phyloP scores from a whole-genome alignment of 441 rosid species.

The Adansonia grandidieri region DNA sequence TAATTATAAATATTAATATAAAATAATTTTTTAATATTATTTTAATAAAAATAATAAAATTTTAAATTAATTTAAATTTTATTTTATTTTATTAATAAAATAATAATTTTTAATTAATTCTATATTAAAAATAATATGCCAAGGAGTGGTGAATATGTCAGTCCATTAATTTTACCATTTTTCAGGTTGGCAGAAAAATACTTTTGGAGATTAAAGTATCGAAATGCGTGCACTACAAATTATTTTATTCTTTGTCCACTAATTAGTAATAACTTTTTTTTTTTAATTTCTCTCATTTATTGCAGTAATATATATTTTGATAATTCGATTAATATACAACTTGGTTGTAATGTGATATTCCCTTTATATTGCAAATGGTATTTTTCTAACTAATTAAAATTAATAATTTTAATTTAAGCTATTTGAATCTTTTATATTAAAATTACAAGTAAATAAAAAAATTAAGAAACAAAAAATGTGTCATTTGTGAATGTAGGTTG shows the following conservation, averaged over 20 bases:
- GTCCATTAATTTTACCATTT: background rate
- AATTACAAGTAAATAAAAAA: too few species aligned
- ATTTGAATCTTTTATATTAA: background rate
- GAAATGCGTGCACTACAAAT: background rate
- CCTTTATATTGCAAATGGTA: background rate
- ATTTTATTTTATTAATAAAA: too few species aligned
- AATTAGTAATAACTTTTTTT: background rate
- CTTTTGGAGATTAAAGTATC: background rate
- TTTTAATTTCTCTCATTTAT: background rate
- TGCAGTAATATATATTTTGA: background rate
- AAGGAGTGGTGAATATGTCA: constrained; percentile 2
- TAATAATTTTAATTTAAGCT: background rate
- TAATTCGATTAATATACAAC: background rate
- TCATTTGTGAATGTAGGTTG: too few species aligned
- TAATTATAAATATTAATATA: too few species aligned
- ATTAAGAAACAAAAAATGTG: too few species aligned
- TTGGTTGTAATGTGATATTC: background rate
- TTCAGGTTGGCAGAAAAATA: constrained; percentile 2
- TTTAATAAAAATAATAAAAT: too few species aligned
- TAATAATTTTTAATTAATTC: background rate
- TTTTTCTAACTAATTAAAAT: background rate
- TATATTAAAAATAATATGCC: background rate
- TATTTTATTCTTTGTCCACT: constrained; percentile 25
- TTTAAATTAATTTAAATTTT: too few species aligned
- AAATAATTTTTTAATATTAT: too few species aligned